Evolutionary conservation across 2,329 filamentous ascomycete genomes (phyloP).

Genomic region (Neonectria sp.): DNA sequence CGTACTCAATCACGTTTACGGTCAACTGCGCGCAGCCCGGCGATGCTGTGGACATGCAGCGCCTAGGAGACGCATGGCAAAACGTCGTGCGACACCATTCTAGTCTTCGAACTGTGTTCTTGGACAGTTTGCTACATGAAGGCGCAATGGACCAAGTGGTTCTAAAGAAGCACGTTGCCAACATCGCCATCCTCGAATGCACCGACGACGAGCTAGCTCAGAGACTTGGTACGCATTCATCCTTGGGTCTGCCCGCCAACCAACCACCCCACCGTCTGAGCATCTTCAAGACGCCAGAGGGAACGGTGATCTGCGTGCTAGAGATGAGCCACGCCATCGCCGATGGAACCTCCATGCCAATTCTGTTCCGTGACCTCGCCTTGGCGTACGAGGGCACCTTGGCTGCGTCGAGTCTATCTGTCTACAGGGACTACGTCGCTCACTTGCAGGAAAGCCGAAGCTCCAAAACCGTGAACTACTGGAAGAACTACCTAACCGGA

Average conservation of each 20-base stretch:
- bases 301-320: slow-evolving; percentile 20
- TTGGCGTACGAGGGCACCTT: slow-evolving; percentile 32
- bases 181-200: slow-evolving; percentile 12
- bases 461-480: slow-evolving; percentile 16
- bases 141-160: slow-evolving; percentile 39
- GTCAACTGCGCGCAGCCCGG: neutral
- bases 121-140: slow-evolving; percentile 29
- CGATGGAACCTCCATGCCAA: slow-evolving; percentile 39
- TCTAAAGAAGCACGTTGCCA: slow-evolving; percentile 20
- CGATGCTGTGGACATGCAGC: slow-evolving; percentile 7
- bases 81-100: slow-evolving; percentile 39
- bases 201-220: neutral
- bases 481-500: slow-evolving; percentile 25
- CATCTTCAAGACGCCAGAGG: slow-evolving; percentile 12
- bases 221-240: neutral
- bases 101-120: slow-evolving; percentile 43
- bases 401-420: neutral
- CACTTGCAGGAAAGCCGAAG: slow-evolving; percentile 11
- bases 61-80: slow-evolving; percentile 38
- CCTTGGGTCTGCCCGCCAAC: neutral
- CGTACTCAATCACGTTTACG: slow-evolving; percentile 41
- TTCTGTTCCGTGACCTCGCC: slow-evolving; percentile 36
- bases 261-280: slow-evolving; percentile 36
- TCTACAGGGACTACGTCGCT: slow-evolving; percentile 37
- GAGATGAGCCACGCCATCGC: slow-evolving; percentile 44